Base-by-base conservation (phyloP, 2,329 filamentous ascomycete genomes). In the Xylogone sp. region DNA sequence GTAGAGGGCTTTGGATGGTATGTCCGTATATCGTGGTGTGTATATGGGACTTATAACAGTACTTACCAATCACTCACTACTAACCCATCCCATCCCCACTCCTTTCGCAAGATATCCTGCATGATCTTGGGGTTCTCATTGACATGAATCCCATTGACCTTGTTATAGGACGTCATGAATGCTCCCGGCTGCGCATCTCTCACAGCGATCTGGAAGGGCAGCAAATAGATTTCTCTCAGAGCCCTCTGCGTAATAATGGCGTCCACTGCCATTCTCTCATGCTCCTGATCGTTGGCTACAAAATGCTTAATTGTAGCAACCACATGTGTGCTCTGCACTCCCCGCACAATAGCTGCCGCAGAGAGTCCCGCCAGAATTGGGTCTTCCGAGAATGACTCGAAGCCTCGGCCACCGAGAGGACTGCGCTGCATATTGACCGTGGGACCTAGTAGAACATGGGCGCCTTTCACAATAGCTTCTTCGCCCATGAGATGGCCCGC, bases 371-470 rank as follows among this genome's bases (percentile, higher is more conserved):
- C 63, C 10, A 77, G 66, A 43, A 71, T 65, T 5, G 74, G 75
- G 51, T 77, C 75, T 53, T 77, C 72, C 12, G 70, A 72, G 53
- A 74, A 76, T 16, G 68, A 71, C 55, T 77, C 75, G 52, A 76
- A 76, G 44, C 71, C 73, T 19, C 75, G 69, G 2, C 74, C 75
- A 10, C 74, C 73, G 0, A 77, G 66, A 0, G 73, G 75, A 5
- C 69, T 68, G 3, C 74, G 68, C 34, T 75, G 71, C 21, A 76
- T 75, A 59, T 70, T 76, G n/a, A 77, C 70, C 0, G 75, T 78
- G 1, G 88, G 88, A 1, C 86, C 87, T 4, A 91, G 74, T 56
- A 87, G 79, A 9, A 88, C 78, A 59, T 90, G 84, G 7, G 86
- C 78, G 48, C 84, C 85, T 68, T 91, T 91, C 49, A 69, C 78